These are phyloP conservation scores for Gymnopilus dilepis DNA, from an alignment of 768 basidiomycete species.

Conservation along the genomic window DNA sequence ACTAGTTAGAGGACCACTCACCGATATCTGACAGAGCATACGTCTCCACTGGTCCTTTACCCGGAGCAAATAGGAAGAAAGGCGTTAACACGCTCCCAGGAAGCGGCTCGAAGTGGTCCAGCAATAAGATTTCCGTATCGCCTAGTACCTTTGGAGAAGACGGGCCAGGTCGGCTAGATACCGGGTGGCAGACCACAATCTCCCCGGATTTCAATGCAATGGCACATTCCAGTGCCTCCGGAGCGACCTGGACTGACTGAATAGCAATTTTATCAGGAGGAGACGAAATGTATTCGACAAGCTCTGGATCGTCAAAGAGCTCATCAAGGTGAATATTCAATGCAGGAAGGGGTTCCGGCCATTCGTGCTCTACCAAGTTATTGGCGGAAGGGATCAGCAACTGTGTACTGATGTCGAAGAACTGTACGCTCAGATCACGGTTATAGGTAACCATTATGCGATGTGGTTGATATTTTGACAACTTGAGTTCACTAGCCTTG, in stretches of 20 bases:
- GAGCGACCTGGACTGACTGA: conserved; percentile 52
- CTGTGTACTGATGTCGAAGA: conserved; percentile 78
- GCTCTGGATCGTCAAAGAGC: conserved; percentile 50
- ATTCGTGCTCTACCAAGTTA: conserved; percentile 56
- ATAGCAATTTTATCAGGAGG: conserved; percentile 34
- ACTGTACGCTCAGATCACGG: conserved; percentile 65
- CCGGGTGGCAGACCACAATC: conserved; percentile 54
- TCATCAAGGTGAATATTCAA: conserved; percentile 63
- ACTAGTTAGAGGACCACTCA: conserved; percentile 32
- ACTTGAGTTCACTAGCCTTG: conserved; percentile 52
- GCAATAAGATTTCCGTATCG: conserved; percentile 57
- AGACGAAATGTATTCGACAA: conserved; percentile 34
- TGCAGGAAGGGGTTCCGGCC: conserved; percentile 65
- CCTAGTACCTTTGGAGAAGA: conserved; percentile 25
- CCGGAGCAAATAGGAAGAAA: conserved; percentile 59
- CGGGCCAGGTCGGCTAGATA: conserved; percentile 25
- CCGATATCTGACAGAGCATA: conserved; percentile 79
- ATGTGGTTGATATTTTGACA: conserved; percentile 68
- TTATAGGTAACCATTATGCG: conserved; percentile 71
- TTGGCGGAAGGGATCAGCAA: conserved; percentile 53
- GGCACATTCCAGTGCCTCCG: conserved; percentile 61
- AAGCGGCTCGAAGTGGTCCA: conserved; percentile 52
- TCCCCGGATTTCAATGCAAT: conserved; percentile 62
- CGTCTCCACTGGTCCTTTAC: conserved; percentile 52
- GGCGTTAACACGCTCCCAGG: conserved; percentile 58